phyloP scores from a whole-genome alignment of 192 early-diverging fungal species.

The Phycomyces blakesleeanus region DNA sequence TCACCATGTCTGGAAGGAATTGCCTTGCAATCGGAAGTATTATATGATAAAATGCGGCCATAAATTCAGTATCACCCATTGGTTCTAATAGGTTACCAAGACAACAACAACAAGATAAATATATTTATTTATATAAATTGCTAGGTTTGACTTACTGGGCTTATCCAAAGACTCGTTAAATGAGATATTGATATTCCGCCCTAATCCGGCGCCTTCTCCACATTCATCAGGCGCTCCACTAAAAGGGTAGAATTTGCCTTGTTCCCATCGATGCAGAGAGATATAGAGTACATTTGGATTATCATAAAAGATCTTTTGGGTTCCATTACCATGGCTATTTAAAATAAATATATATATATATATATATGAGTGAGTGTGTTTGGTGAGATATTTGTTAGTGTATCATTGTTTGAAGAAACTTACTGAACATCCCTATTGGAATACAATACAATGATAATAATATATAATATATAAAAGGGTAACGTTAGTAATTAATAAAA shows the following conservation, averaged over 20 bases:
- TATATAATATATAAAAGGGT: too few species aligned
- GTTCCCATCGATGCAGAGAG: conserved; percentile 71
- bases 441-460: too few species aligned
- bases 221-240: conserved; percentile 51
- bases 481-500: too few species aligned
- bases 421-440: conserved; percentile 60
- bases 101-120: conserved; percentile 6
- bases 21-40: conserved; percentile 69
- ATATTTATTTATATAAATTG: neutral
- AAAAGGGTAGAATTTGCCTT: conserved; percentile 67
- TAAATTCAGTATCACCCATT: conserved; percentile 71
- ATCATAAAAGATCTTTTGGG: conserved; percentile 66
- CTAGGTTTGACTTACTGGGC: conserved; percentile 36
- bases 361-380: too few species aligned
- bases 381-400: too few species aligned
- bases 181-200: conserved; percentile 51
- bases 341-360: neutral
- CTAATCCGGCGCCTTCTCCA: conserved; percentile 52
- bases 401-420: conserved; percentile 18
- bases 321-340: conserved; percentile 66
- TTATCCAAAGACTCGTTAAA: conserved; percentile 34
- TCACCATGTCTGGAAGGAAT: conserved; percentile 69
- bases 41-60: conserved; percentile 63
- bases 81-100: conserved; percentile 27
- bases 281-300: conserved; percentile 71